phyloP scores from a whole-genome alignment of 768 basidiomycete genomes.

The Trametes punicea region DNA sequence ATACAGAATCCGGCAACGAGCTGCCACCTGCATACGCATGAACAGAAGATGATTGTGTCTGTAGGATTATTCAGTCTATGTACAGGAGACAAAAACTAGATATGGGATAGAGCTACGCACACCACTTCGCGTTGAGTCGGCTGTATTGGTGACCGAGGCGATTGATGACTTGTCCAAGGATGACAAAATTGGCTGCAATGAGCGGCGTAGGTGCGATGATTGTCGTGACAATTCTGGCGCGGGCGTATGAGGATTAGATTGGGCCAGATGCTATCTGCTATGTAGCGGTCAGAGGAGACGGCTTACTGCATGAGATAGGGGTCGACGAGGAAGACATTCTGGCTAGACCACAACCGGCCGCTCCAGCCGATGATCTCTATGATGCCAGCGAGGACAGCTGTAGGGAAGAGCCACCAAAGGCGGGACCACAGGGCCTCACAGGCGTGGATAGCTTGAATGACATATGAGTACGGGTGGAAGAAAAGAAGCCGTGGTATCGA shows the following conservation, averaged over 20 bases:
- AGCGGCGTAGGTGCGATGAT: conserved; percentile 58
- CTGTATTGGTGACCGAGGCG: conserved; percentile 45
- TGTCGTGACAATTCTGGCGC: conserved; percentile 42
- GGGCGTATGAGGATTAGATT: neutral
- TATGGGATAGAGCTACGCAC: conserved; percentile 30
- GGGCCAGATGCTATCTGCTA: neutral
- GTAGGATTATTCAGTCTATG: neutral
- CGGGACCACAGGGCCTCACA: conserved; percentile 27
- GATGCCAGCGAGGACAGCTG: conserved; percentile 30
- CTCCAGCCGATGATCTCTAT: conserved; percentile 39
- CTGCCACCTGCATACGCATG: conserved; percentile 31
- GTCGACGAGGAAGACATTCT: conserved; percentile 22
- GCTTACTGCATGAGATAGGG: conserved; percentile 43
- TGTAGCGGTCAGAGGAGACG: neutral
- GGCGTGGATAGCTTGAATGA: conserved; percentile 28
- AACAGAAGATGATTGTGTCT: conserved; percentile 46
- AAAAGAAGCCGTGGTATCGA: neutral
- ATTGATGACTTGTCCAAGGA: conserved; percentile 48
- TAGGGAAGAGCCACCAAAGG: conserved; percentile 36
- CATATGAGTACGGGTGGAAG: conserved; percentile 4
- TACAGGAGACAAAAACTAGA: no score
- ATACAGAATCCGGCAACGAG: neutral
- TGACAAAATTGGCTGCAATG: conserved; percentile 57
- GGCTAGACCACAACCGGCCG: conserved; percentile 35
- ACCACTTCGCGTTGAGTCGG: conserved; percentile 40